These are phyloP conservation scores for Zygnema circumcarinatum DNA, from an alignment of 139 green algal species.

Conservation along the genomic window DNA sequence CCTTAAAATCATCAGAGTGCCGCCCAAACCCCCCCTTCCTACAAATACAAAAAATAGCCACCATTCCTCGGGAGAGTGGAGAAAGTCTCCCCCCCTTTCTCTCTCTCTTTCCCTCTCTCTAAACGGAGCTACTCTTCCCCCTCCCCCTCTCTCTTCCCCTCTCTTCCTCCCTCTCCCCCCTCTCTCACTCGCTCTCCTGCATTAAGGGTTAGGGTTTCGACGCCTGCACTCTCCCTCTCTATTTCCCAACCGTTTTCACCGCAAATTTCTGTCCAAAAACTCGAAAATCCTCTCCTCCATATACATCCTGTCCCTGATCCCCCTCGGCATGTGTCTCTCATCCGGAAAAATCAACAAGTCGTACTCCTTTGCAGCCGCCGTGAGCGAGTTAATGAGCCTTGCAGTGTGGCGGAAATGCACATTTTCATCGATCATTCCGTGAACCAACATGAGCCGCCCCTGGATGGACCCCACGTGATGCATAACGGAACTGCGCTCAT, in stretches of 20 bases:
- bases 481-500: conserved; percentile 61
- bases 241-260: conserved; percentile 10
- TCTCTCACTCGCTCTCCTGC: no score
- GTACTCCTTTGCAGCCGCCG: conserved; percentile 42
- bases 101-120: no score
- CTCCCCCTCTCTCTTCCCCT: no score
- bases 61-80: no score
- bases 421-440: conserved; percentile 70
- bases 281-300: conserved; percentile 64
- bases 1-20: no score
- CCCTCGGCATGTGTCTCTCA: conserved; percentile 66
- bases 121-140: no score
- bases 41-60: no score
- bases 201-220: no score
- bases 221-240: no score
- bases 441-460: conserved; percentile 60
- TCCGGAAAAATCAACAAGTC: conserved; percentile 64
- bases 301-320: conserved; percentile 59
- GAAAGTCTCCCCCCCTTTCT: no score
- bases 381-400: conserved; percentile 59
- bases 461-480: conserved; percentile 42
- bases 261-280: conserved; percentile 49
- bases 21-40: no score
- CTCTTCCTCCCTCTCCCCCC: no score
- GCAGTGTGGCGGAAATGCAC: conserved; percentile 66